phyloP scores from a whole-genome alignment of 2,329 filamentous ascomycete genomes.

The Lecanoromycetidae sp. region DNA sequence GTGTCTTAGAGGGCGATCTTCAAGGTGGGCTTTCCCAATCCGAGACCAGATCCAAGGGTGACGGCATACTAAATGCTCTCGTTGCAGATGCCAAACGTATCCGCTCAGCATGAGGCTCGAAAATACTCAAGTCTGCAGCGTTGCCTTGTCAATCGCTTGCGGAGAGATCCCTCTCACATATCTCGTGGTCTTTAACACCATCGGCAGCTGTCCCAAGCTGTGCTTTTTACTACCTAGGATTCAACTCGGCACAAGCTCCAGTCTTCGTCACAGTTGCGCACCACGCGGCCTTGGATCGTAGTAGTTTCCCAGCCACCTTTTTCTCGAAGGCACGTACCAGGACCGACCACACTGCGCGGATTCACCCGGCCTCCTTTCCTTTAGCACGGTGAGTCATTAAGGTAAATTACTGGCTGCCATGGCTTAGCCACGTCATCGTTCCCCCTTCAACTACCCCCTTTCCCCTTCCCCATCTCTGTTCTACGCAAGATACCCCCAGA shows the following conservation, averaged over 20 bases:
- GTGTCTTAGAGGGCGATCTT: background rate
- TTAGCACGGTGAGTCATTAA: conserved; percentile 9
- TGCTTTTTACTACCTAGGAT: too few species aligned
- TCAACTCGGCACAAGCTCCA: too few species aligned
- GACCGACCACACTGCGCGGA: too few species aligned
- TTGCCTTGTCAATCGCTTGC: too few species aligned
- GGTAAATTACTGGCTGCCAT: conserved; percentile 2
- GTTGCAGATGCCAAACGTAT: conserved; percentile 6
- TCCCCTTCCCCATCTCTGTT: background rate
- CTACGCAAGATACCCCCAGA: background rate
- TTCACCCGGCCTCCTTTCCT: background rate
- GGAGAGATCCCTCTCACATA: too few species aligned
- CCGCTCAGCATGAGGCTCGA: background rate
- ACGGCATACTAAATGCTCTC: background rate
- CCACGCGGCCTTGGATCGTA: too few species aligned
- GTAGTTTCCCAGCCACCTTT: too few species aligned
- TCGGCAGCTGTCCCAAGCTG: too few species aligned
- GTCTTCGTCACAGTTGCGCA: too few species aligned
- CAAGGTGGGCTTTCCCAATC: background rate
- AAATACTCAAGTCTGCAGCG: background rate
- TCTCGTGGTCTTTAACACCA: too few species aligned
- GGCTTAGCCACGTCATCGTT: background rate
- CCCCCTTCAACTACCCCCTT: background rate
- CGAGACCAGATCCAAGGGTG: background rate
- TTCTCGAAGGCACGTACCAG: too few species aligned